These are phyloP conservation scores for Aspergillus fijiensis DNA, from an alignment of 2,329 filamentous ascomycete genomes.

Conservation along the genomic window DNA sequence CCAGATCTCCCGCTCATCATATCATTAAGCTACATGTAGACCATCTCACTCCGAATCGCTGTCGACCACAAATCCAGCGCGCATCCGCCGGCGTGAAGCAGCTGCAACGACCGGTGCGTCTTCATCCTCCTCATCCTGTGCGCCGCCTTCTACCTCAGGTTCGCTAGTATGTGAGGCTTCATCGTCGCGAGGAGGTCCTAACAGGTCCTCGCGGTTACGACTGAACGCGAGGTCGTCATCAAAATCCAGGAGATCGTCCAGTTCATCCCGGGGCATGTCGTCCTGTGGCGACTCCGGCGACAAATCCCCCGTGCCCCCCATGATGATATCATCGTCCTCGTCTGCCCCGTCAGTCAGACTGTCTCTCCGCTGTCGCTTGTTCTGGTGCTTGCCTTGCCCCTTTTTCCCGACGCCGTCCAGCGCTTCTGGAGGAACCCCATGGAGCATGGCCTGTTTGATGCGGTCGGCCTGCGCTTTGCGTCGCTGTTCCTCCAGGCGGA, in stretches of 20 bases:
- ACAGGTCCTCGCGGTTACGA: constrained; percentile 25
- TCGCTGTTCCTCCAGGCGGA: constrained; percentile 68
- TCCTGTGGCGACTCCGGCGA: constrained; percentile 19
- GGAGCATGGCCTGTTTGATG: constrained; percentile 51
- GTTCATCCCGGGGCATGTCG: constrained; percentile 26
- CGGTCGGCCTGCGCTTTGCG: constrained; percentile 56
- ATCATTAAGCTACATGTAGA: constrained; percentile 23
- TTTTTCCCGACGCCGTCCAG: constrained; percentile 27
- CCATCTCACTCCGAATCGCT: constrained; percentile 43
- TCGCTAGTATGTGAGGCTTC: background rate
- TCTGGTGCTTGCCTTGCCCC: constrained; percentile 30
- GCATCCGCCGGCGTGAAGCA: constrained; percentile 33
- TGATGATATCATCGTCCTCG: constrained; percentile 34
- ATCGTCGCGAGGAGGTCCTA: constrained; percentile 3
- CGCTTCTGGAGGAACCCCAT: constrained; percentile 33
- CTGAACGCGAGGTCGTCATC: constrained; percentile 37
- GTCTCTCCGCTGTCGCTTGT: constrained; percentile 34
- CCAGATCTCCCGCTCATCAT: constrained; percentile 20
- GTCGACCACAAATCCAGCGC: constrained; percentile 44
- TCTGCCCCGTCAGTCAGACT: constrained; percentile 19
- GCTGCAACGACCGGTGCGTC: constrained; percentile 30
- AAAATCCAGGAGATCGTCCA: constrained; percentile 34
- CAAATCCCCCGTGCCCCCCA: constrained; percentile 25
- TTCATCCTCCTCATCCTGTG: constrained; percentile 30
- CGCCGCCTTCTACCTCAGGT: constrained; percentile 10